Evolutionary conservation across 495 filamentous ascomycete genomes (phyloP), one percentile per base, ranked within the genome.

Genomic region (Cenococcum geophilum): DNA sequence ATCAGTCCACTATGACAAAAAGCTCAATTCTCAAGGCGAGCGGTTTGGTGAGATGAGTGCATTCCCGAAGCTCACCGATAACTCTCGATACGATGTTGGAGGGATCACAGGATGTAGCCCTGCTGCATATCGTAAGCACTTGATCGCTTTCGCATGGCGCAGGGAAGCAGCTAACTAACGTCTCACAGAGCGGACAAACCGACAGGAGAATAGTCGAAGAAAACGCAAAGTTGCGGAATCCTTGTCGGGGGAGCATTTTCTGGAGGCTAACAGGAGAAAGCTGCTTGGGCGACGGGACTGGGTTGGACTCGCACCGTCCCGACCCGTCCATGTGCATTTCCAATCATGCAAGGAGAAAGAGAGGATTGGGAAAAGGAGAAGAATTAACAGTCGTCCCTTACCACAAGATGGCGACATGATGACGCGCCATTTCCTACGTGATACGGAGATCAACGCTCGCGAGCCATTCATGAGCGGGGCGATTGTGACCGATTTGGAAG

Each of bases 331-430:
- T 18, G 63, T 72, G 61, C 36, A 62, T 4, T 71, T 67, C 49
- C 20, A 47, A 22, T 64, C 66, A 32, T 40, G 50, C 23, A 48
- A 27, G 12, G 70, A 72, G 25, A 69, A 67, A 54, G 58, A 65
- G 21, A 58, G 57, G 18, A 68, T 74, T 47, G 71, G 72, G 14
- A 75, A 75, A 60, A 65, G 73, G 5, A 64, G 72, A 51, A 74
- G 65, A 61, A 55, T 72, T 27, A 22, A 18, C 35, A 52, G 54
- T 9, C 32, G n/a, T 25, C 22, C 12, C 35, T 42, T 50, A 25
- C 22, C 0, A 14, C 57, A 18, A 36, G 32, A 53, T 14, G 22
- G 20, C 14, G 50, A 57, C 5, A 12, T 11, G 18, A 18, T 11
- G 12, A 22, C 20, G 1, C 53, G 11, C 25, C 34, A 27, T 1